phyloP scores from a whole-genome alignment of 371 early-diverging fungal species.

The Mortierella sp. region DNA sequence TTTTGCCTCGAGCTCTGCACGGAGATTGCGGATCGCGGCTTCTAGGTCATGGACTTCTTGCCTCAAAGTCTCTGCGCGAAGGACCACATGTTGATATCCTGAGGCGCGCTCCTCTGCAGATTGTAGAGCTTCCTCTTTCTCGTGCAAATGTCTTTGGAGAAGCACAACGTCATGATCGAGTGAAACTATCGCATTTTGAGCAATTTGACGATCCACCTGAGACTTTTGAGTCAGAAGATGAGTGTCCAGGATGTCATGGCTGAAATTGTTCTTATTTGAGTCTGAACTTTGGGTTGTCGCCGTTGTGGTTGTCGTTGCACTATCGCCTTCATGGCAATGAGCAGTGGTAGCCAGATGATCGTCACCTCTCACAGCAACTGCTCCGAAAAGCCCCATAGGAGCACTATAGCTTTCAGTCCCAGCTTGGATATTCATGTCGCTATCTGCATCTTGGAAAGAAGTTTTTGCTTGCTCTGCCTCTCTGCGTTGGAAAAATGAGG shows the following conservation, averaged over 20 bases:
- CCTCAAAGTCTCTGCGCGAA: conserved; percentile 23
- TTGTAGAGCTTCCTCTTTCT: conserved; percentile 35
- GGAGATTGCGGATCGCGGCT: conserved; percentile 27
- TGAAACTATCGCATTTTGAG: conserved; percentile 21
- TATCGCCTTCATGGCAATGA: not conserved
- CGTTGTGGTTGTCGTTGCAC: not conserved
- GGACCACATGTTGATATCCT: conserved; percentile 16
- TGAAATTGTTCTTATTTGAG: not conserved
- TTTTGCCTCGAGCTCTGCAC: conserved; percentile 3
- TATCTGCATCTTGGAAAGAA: not conserved
- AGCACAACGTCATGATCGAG: conserved; percentile 33
- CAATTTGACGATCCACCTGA: conserved; percentile 22
- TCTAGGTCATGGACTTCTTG: conserved; percentile 36
- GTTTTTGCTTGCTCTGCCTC: not conserved
- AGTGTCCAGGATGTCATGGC: not conserved
- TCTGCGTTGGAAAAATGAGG: not conserved
- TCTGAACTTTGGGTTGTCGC: not conserved
- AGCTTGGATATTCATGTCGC: not conserved
- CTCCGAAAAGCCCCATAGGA: conserved; percentile 11
- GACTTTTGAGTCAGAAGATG: conserved; percentile 23
- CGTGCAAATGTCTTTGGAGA: conserved; percentile 29
- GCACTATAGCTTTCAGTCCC: not conserved
- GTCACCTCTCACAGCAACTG: not conserved
- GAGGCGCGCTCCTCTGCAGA: conserved; percentile 18
- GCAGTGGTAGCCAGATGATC: too few relatives aligned